Percentiles rank a stretch among this genome's conserved stretches.
phyloP scores from a whole-genome alignment of 129 eudicot genomes.

The Pittosporum tobira region DNA sequence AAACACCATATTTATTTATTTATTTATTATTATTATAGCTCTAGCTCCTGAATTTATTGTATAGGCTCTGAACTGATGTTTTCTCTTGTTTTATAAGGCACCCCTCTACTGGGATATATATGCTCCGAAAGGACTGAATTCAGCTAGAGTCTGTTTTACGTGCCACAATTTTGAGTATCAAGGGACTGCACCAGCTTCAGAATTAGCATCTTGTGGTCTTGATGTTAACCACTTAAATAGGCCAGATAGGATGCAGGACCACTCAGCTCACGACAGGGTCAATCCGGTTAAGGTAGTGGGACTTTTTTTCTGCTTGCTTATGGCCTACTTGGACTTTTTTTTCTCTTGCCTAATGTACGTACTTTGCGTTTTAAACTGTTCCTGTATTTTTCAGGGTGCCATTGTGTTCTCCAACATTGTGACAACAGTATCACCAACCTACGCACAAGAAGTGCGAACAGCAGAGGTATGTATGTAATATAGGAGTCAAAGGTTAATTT shows the following conservation, averaged over 20 bases:
- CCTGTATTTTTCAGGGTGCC: slow-evolving; percentile 66
- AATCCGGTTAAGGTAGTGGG: slow-evolving; percentile 76
- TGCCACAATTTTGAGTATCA: slow-evolving; percentile 99
- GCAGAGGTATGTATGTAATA: slow-evolving; percentile 50
- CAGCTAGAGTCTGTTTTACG: slow-evolving; percentile 93
- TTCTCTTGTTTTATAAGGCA: slow-evolving; percentile 37
- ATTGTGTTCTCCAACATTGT: slow-evolving; percentile 93
- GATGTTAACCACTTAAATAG: slow-evolving; percentile 74
- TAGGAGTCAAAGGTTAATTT: no score
- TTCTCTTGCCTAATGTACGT: background rate
- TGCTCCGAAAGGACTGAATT: slow-evolving; percentile 85
- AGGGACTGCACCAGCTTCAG: slow-evolving; percentile 86
- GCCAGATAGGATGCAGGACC: slow-evolving; percentile 98
- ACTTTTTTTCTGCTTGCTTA: background rate
- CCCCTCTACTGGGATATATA: slow-evolving; percentile 96
- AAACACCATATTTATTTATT: background rate
- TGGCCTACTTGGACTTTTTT: background rate
- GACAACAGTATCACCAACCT: slow-evolving; percentile 95
- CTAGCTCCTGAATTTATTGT: background rate
- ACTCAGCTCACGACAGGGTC: slow-evolving; percentile 60
- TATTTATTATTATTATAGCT: background rate
- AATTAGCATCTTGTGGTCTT: slow-evolving; percentile 91
- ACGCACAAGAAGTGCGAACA: slow-evolving; percentile 88
- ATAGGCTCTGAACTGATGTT: slow-evolving; percentile 1
- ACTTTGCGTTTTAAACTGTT: slow-evolving; percentile 9